A percentile compares a stretch with the other conserved stretches of the same genome.
Evolutionary conservation across 2,329 filamentous ascomycete species (phyloP).

Genomic region (Claviceps paspali): DNA sequence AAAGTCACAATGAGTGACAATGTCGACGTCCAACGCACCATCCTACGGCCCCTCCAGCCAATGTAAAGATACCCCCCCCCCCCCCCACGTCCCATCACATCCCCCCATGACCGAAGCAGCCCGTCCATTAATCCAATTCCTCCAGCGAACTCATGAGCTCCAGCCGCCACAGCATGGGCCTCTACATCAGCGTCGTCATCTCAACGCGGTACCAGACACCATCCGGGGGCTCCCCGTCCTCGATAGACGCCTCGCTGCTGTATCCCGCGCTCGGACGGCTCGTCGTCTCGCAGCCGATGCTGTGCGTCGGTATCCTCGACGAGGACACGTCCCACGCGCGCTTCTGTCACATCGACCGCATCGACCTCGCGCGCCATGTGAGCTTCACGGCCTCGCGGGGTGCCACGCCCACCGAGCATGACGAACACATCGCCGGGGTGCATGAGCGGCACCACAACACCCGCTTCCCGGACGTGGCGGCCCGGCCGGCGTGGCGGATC

Average conservation of each 20-base stretch:
- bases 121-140: too few relatives aligned
- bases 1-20: too few relatives aligned
- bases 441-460: slow-evolving; percentile 26
- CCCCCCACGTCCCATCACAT: too few relatives aligned
- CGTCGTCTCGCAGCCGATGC: slow-evolving; percentile 27
- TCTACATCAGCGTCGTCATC: slow-evolving; percentile 31
- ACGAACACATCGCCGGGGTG: slow-evolving; percentile 16
- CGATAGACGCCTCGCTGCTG: slow-evolving; percentile 14
- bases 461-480: slow-evolving; percentile 24
- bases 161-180: slow-evolving; percentile 28
- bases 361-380: slow-evolving; percentile 30
- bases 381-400: slow-evolving; percentile 20
- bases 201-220: too few relatives aligned
- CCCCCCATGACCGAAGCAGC: too few relatives aligned
- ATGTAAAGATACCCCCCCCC: too few relatives aligned
- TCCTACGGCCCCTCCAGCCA: too few relatives aligned
- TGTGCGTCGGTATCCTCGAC: slow-evolving; percentile 32
- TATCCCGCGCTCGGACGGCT: slow-evolving; percentile 24
- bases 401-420: too few relatives aligned
- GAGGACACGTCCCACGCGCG: slow-evolving; percentile 27
- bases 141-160: slow-evolving; percentile 31
- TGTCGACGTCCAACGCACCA: too few relatives aligned
- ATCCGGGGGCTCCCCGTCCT: too few relatives aligned
- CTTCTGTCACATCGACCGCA: slow-evolving; percentile 26
- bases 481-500: slow-evolving; percentile 32